phyloP scores from a whole-genome alignment of 306 rosid species.

The Dryas drummondii region DNA sequence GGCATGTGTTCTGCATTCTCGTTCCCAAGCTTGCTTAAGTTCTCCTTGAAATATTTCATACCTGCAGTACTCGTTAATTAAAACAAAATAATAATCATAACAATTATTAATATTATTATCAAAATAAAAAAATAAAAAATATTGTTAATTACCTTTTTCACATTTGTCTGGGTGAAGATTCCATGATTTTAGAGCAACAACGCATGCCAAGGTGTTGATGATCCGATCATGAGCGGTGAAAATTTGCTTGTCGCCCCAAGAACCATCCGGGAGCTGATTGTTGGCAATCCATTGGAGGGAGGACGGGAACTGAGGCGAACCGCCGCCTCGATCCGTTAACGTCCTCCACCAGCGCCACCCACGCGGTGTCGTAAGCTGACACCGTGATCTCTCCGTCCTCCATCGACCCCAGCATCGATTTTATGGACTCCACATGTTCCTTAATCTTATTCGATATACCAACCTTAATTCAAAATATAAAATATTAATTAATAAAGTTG shows the following conservation, averaged over 20 bases:
- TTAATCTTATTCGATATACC: conserved; percentile 39
- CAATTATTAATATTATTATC: neutral
- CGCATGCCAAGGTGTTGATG: conserved; percentile 75
- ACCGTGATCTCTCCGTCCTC: conserved; percentile 77
- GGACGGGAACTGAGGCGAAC: conserved; percentile 67
- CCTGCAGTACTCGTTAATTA: conserved; percentile 36
- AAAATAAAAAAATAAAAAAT: neutral
- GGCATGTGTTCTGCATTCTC: conserved; percentile 89
- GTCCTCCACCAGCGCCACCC: conserved; percentile 79
- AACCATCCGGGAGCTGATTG: conserved; percentile 77
- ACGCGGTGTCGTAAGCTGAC: conserved; percentile 96
- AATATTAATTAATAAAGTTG: too few species aligned
- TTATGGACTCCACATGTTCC: conserved; percentile 40
- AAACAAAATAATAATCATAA: too few species aligned
- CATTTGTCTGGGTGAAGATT: conserved; percentile 61
- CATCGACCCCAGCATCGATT: conserved; percentile 54
- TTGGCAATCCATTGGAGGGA: conserved; percentile 75
- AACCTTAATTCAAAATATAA: conserved; percentile 19
- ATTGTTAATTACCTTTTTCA: conserved; percentile 39
- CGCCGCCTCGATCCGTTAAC: conserved; percentile 34
- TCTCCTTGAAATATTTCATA: conserved; percentile 55
- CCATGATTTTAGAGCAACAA: conserved; percentile 71
- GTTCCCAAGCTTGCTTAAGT: conserved; percentile 53
- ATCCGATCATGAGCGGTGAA: conserved; percentile 81
- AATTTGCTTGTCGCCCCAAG: conserved; percentile 75